A percentile compares a stretch with the other conserved stretches of the same genome.
These are phyloP conservation scores for Parafenestella ontariensis DNA, from an alignment of 2,329 filamentous ascomycete genomes.

Conservation along the genomic window DNA sequence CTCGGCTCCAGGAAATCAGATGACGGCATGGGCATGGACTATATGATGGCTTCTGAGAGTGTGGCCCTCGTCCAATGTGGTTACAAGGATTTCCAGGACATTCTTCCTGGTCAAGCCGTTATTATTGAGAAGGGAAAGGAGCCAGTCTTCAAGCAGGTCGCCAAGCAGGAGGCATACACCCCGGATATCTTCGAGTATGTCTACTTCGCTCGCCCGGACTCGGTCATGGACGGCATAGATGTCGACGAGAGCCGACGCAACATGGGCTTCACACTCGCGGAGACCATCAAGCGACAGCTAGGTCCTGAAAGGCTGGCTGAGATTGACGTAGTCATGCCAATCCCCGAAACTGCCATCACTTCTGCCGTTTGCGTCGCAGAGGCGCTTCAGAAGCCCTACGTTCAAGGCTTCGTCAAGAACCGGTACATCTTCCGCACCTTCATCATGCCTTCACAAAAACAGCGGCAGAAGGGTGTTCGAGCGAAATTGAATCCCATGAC, in stretches of 20 bases:
- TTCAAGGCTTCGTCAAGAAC: constrained; percentile 87
- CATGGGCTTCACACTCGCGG: constrained; percentile 84
- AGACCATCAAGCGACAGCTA: constrained; percentile 72
- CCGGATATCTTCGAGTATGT: constrained; percentile 90
- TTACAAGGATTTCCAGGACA: constrained; percentile 77
- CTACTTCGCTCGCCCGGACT: constrained; percentile 85
- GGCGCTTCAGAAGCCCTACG: constrained; percentile 76
- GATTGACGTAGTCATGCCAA: constrained; percentile 85
- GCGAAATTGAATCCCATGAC: constrained; percentile 89
- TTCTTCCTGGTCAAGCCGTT: constrained; percentile 83
- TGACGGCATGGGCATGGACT: constrained; percentile 73
- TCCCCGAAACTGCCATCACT: constrained; percentile 83
- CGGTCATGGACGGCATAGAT: constrained; percentile 84
- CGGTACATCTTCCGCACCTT: constrained; percentile 88
- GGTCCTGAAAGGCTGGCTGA: constrained; percentile 73
- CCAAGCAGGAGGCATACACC: constrained; percentile 71
- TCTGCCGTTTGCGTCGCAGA: constrained; percentile 80
- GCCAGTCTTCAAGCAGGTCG: constrained; percentile 79
- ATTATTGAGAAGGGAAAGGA: constrained; percentile 80
- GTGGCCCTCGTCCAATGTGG: constrained; percentile 83
- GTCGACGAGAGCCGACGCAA: constrained; percentile 83
- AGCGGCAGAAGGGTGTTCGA: constrained; percentile 83
- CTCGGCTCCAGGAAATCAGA: constrained; percentile 75
- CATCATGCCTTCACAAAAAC: constrained; percentile 83
- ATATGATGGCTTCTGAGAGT: constrained; percentile 91